Conservation (phyloP, 73 alveolate species). For the Paramecium sexaurelia region DNA sequence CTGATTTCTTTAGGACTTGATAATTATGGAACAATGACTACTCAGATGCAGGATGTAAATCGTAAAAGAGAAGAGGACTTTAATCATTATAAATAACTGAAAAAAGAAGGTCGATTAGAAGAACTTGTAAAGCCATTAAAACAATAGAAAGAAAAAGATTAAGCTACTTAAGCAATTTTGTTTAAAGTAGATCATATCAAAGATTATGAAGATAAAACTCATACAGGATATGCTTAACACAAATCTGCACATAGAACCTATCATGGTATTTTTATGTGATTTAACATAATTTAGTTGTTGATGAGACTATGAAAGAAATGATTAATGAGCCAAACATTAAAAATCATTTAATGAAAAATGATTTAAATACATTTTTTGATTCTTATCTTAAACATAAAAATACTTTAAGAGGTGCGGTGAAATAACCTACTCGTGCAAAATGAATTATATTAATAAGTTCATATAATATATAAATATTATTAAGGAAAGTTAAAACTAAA, state of each 20-base stretch:
- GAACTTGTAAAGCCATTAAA: not conserved
- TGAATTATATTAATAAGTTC: not conserved
- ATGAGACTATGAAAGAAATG: constrained; percentile 28
- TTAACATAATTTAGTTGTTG: not conserved
- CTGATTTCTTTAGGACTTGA: constrained; percentile 50
- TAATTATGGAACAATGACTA: constrained; percentile 45
- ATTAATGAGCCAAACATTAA: not conserved
- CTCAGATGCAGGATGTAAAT: constrained; percentile 13
- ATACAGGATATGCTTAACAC: not conserved
- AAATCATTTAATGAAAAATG: constrained; percentile 43
- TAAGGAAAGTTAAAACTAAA: not conserved
- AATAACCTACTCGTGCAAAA: not conserved
- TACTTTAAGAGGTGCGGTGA: constrained; percentile 48
- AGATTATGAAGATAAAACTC: constrained; percentile 54
- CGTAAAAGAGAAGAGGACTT: not conserved
- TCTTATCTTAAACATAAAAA: constrained; percentile 34
- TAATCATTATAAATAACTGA: not conserved
- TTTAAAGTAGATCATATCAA: constrained; percentile 45
- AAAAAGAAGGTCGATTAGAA: constrained; percentile 2
- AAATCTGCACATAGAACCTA: not conserved
- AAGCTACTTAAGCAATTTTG: not conserved
- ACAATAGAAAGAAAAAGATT: not conserved
- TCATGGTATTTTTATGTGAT: not conserved
- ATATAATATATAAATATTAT: not conserved
- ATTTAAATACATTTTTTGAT: constrained; percentile 27